Evolutionary conservation across 2,329 filamentous ascomycete species (phyloP), one percentile per base, ranked within the genome.

Genomic region (Neofusicoccum parvum): DNA sequence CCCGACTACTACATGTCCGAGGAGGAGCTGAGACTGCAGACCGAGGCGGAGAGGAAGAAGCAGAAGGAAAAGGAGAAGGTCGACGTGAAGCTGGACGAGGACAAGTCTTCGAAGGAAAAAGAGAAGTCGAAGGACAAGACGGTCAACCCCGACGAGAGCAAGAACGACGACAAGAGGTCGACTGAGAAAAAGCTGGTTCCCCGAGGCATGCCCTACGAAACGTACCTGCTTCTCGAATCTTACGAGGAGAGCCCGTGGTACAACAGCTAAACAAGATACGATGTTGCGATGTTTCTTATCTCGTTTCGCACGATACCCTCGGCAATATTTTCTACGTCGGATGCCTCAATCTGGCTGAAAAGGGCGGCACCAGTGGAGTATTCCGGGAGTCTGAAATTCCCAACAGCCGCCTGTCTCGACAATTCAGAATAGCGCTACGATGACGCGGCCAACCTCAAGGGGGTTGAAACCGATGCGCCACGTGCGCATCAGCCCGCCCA

Each of bases 1-100:
- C 70, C 69, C 9, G 60, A 69, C n/a, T 65, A 67, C 11, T 71
- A 68, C 54, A 62, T 45, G 49, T 41, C 56, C 14, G 65, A 66
- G 3, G 58, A 66, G 39, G 63, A 60, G n/a, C 46, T 51, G 23
- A 56, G 32, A 36, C 20, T 41, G 15, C 45, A 65, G 46, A 49
- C 45, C 14, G 64, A 59, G 12, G 54, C 56, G 4, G 54, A 65
- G n/a, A 50, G 32, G 37, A 50, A 60, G 37, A 65, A 65, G 37
- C 34, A 50, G 27, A 65, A 65, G 46, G 64, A 59, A 5, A 45
- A 50, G 53, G 64, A 59, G 11, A 45, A 50, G 53, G 39, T 59
- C 27, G 56, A 60, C 7, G 56, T 60, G 43, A 60, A 63, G 43
- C 17, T 63, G n/a, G 59, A 51, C 3, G 59, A 63, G 56, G 56